A percentile compares a stretch with the other conserved stretches of the same genome.
Conservation (phyloP, 208 protist species). For the Sergeia podlipaevii region DNA sequence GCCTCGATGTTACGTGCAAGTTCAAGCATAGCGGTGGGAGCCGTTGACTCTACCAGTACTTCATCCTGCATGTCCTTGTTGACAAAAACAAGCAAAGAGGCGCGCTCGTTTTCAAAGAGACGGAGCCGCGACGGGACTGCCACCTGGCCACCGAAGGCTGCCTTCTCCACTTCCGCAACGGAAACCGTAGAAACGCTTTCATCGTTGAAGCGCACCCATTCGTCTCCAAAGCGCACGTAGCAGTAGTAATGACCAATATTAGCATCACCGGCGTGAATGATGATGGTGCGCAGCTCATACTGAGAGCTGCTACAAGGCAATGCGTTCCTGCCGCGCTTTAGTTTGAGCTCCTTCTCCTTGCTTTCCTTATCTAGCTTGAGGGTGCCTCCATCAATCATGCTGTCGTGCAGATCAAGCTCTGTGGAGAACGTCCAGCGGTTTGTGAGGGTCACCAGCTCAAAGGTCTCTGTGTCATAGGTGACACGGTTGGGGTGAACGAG, state of each 20-base stretch:
- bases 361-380: slow-evolving; percentile 58
- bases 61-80: slow-evolving; percentile 30
- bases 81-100: slow-evolving; percentile 70
- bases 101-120: slow-evolving; percentile 57
- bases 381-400: slow-evolving; percentile 27
- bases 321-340: not conserved
- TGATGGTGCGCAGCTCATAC: slow-evolving; percentile 82
- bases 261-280: slow-evolving; percentile 80
- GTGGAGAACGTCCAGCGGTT: slow-evolving; percentile 74
- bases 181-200: slow-evolving; percentile 47
- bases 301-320: slow-evolving; percentile 5
- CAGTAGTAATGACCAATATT: slow-evolving; percentile 88
- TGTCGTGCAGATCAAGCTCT: slow-evolving; percentile 51
- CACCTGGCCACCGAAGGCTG: slow-evolving; percentile 51
- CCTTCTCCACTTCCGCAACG: slow-evolving; percentile 35
- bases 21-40: slow-evolving; percentile 24
- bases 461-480: slow-evolving; percentile 76
- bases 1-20: slow-evolving; percentile 31
- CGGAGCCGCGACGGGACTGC: slow-evolving; percentile 15
- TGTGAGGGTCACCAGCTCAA: slow-evolving; percentile 71
- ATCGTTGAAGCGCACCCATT: slow-evolving; percentile 83
- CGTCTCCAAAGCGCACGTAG: slow-evolving; percentile 54
- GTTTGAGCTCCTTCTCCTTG: slow-evolving; percentile 24
- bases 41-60: slow-evolving; percentile 23
- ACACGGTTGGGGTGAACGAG: slow-evolving; percentile 89